Evolutionary conservation across 495 filamentous ascomycete species (phyloP), one percentile per base, ranked within the genome.

Genomic region (Xylaria nigripes): DNA sequence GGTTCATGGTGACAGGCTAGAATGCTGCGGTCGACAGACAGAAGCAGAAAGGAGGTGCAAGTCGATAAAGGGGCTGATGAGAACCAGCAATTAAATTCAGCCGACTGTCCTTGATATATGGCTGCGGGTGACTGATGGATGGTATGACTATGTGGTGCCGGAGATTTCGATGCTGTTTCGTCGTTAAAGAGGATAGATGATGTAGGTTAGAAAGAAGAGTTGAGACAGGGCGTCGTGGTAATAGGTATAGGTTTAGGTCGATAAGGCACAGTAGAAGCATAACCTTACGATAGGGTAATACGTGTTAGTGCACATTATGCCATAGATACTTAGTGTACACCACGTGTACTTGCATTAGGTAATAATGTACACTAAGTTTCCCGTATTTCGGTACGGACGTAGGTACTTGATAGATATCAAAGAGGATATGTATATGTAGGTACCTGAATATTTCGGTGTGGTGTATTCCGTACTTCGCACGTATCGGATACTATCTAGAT

Each of bases 1-100:
- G 89, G 80, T 95, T 95, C 89, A 95, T 95, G 71, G 63, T 89
- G 79, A 70, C 63, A 49, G 58, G 36, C 38, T 55, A 12, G 15
- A 12, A 50, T 61, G 59, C 54, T 58, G 51, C 51, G 55, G 48
- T 59, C 36, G 51, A 60, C 45, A 36, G 52, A 48, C 40, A 41
- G 45, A 30, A 10, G 27, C 42, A 47, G 50, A 29, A 42, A 47
- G 44, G 42, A 57, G 54, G 53, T 38, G 50, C 53, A 32, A 30
- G 53, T 40, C 27, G 41, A 53, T 59, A 55, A 55, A 53, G 47
- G 30, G 40, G 46, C 25, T 23, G 29, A 40, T n/a, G 40, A 30
- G 13, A 57, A 51, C 30, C 40, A 41, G 30, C 41, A 10, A 32
- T 51, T 24, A 27, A 47, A 44, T 44, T n/a, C 16, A 51, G 43